A percentile compares a stretch with the other conserved stretches of the same genome.
Evolutionary conservation across 1,139 yeast species (phyloP).

Genomic region (Torulaspora globosa): DNA sequence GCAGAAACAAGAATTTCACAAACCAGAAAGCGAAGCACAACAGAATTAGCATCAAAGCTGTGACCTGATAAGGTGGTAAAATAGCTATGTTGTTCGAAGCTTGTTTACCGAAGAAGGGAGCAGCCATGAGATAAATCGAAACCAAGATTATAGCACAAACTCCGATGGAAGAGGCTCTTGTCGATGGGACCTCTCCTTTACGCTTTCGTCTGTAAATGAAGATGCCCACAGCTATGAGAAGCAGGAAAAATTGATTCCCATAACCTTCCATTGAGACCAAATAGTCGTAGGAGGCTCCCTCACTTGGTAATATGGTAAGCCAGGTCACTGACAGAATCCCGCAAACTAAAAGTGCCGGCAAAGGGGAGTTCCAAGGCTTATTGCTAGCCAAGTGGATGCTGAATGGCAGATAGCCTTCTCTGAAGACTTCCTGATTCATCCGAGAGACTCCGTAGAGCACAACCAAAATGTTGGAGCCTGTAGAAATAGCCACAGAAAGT

Average conservation of each 20-base stretch:
- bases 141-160: conserved; percentile 43
- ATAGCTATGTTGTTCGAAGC: conserved; percentile 43
- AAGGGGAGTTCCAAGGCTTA: conserved; percentile 55
- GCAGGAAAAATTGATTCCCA: conserved; percentile 49
- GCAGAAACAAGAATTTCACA: conserved; percentile 44
- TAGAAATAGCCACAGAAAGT: conserved; percentile 53
- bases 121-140: conserved; percentile 42
- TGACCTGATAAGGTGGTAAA: conserved; percentile 53
- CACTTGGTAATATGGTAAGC: conserved; percentile 46
- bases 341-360: conserved; percentile 42
- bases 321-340: conserved; percentile 36
- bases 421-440: conserved; percentile 59
- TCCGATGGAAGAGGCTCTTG: conserved; percentile 45
- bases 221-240: conserved; percentile 50
- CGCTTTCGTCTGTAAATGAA: conserved; percentile 47
- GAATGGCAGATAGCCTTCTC: conserved; percentile 59
- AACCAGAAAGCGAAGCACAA: conserved; percentile 48
- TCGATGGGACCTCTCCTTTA: conserved; percentile 48
- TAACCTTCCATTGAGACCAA: conserved; percentile 57
- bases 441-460: conserved; percentile 57
- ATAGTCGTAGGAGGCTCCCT: conserved; percentile 53
- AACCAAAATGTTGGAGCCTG: conserved; percentile 62
- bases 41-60: conserved; percentile 39
- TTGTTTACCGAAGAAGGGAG: conserved; percentile 45
- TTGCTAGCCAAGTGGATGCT: conserved; percentile 52